Evolutionary conservation across 805 yeast genomes (phyloP), one percentile per base, ranked within the genome.

Genomic region (Yamadazyma kitorensis): DNA sequence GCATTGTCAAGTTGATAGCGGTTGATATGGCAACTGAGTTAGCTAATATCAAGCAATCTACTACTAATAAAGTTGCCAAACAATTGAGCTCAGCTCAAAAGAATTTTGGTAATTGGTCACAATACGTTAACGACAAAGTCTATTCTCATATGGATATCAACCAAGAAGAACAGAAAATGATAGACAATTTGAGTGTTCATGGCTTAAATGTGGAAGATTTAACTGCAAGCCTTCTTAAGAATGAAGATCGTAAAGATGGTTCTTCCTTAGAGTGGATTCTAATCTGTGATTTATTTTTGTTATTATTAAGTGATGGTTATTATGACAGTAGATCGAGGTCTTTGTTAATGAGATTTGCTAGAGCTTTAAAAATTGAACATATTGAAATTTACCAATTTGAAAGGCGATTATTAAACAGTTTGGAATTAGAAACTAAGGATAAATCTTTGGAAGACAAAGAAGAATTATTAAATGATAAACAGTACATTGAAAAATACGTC

Each of bases 291-390:
- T 61, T 93, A 29, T 91, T 91, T 52, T 65, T 93, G 26, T 70
- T 86, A 7, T 64, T 91, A 2, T 61, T 93, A 12, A 80, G 88
- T 32, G 95, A 88, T 40, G 87, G 95, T 0, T 74, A 78, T 36
- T 94, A 87, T 54, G 99, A 93, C 57, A 63, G 96, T 4, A 72
- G 99, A 23, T 88, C 98, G 6, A 70, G 97, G 38, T 72, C 93
- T 0, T 61, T 93, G n/a, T 62, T 93, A 10, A 61, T 84, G 27
- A 60, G 67, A 17, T 87, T 91, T 52, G 89, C 91, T 0, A 50
- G 65, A 4, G 63, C 71, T 6, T 59, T 94, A 17, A 77, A 74
- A 2, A 72, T 89, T 4, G 48, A 72, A 0, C 44, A 62, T n/a
- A 52, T 86, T 14, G 97, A 91, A 52, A 72, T 93, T 12, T 74